Evolutionary conservation across 2,329 filamentous ascomycete genomes (phyloP).

Genomic region (Chaetomium globosum): DNA sequence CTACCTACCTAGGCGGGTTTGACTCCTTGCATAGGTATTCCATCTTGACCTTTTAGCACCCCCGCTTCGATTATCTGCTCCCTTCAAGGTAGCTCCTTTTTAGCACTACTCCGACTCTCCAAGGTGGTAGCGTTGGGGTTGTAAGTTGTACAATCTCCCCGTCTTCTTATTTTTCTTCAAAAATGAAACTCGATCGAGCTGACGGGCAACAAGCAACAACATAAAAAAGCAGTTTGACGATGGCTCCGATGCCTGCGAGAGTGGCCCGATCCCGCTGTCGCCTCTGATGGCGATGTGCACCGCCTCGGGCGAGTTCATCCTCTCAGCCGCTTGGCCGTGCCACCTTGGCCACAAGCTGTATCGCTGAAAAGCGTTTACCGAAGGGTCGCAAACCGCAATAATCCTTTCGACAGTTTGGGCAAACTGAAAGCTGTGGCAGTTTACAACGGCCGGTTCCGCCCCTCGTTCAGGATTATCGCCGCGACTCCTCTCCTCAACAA

Average conservation of each 20-base stretch:
- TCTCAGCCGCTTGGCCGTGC: background rate
- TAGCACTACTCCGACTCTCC: background rate
- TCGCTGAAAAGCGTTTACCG: conserved; percentile 1
- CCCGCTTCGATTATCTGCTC: background rate
- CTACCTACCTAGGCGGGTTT: background rate
- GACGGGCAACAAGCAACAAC: background rate
- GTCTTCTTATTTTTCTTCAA: background rate
- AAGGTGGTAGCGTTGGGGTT: background rate
- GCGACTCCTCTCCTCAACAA: background rate
- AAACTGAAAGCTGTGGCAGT: background rate
- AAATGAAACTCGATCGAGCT: background rate
- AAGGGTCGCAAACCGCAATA: background rate
- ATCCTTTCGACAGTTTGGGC: background rate
- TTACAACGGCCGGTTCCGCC: conserved; percentile 26
- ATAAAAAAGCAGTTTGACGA: background rate
- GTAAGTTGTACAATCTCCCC: background rate
- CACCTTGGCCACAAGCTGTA: background rate
- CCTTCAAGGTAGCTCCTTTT: background rate
- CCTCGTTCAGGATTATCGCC: background rate
- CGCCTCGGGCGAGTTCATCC: background rate
- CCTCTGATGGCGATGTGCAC: too few species aligned
- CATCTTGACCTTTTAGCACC: background rate
- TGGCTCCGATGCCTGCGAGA: background rate
- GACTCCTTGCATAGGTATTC: background rate
- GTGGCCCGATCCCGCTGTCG: background rate